These are phyloP conservation scores for Mycena indigotica DNA, from an alignment of 768 basidiomycete species.

Conservation along the genomic window DNA sequence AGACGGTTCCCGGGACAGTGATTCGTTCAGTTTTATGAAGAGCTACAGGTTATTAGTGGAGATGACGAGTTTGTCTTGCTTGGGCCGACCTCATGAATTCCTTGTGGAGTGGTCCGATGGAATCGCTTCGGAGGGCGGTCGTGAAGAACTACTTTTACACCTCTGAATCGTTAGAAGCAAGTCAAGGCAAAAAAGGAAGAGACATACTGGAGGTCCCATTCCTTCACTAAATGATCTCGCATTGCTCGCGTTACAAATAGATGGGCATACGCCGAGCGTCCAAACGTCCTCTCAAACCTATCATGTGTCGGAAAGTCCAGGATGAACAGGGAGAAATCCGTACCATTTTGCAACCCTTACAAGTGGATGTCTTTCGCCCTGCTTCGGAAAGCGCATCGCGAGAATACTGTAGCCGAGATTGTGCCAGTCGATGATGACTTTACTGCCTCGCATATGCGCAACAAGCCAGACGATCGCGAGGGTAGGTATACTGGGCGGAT, in stretches of 20 bases:
- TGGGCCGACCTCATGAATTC: conserved; percentile 68
- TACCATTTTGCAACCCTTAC: conserved; percentile 79
- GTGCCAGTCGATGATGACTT: conserved; percentile 98
- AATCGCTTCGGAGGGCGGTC: conserved; percentile 92
- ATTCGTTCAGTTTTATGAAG: conserved; percentile 49
- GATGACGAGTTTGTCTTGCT: neutral
- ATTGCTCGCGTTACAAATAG: conserved; percentile 92
- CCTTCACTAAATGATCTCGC: conserved; percentile 63
- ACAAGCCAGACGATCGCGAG: conserved; percentile 83
- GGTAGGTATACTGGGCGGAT: conserved; percentile 95
- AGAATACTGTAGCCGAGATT: conserved; percentile 96
- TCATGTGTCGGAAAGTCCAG: neutral
- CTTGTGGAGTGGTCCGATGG: conserved; percentile 65
- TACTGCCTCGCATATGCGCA: conserved; percentile 66
- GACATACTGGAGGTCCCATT: conserved; percentile 79
- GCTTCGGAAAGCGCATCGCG: conserved; percentile 56
- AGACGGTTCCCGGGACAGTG: conserved; percentile 34
- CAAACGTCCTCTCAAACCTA: conserved; percentile 87
- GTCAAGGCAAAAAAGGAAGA: neutral
- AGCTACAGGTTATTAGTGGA: conserved; percentile 37
- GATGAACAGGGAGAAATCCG: conserved; percentile 5
- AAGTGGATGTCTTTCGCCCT: conserved; percentile 68
- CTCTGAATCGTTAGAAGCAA: conserved; percentile 47
- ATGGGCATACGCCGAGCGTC: conserved; percentile 81
- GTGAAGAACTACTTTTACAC: conserved; percentile 75